phyloP scores from a whole-genome alignment of 148 eudicot species.

The Spergularia marina region DNA sequence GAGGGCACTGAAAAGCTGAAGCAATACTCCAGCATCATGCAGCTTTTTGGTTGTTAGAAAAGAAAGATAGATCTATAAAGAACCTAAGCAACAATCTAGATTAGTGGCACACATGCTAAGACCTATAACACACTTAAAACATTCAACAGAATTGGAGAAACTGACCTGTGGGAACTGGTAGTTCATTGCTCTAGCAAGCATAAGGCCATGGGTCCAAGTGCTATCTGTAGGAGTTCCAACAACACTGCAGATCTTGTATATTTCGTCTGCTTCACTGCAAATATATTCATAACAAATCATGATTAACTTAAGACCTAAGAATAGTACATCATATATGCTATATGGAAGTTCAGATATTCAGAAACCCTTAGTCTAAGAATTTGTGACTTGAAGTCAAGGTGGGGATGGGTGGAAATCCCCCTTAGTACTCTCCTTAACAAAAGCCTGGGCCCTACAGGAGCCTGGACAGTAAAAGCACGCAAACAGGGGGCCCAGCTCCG shows the following conservation, averaged over 20 bases:
- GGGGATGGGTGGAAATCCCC: too few relatives aligned
- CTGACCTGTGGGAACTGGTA: conserved; percentile 87
- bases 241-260: conserved; percentile 82
- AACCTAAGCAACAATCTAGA: background rate
- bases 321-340: background rate
- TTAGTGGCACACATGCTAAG: background rate
- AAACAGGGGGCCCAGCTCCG: too few relatives aligned
- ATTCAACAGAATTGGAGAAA: background rate
- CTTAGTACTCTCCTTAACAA: too few relatives aligned
- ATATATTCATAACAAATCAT: conserved; percentile 5
- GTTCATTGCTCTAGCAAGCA: conserved; percentile 66
- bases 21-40: background rate
- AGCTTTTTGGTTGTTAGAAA: background rate
- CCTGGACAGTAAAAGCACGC: too few relatives aligned
- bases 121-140: background rate
- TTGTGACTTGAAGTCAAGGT: too few relatives aligned
- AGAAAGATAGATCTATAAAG: background rate
- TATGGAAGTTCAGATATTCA: background rate
- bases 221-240: conserved; percentile 67
- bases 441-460: too few relatives aligned
- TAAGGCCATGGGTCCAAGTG: conserved; percentile 68
- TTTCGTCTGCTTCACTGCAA: conserved; percentile 85
- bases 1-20: background rate
- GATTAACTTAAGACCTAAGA: background rate
- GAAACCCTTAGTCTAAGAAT: too few relatives aligned